Evolutionary conservation across 441 rosid genomes (phyloP).

Genomic region (Gossypium schwendimanii): DNA sequence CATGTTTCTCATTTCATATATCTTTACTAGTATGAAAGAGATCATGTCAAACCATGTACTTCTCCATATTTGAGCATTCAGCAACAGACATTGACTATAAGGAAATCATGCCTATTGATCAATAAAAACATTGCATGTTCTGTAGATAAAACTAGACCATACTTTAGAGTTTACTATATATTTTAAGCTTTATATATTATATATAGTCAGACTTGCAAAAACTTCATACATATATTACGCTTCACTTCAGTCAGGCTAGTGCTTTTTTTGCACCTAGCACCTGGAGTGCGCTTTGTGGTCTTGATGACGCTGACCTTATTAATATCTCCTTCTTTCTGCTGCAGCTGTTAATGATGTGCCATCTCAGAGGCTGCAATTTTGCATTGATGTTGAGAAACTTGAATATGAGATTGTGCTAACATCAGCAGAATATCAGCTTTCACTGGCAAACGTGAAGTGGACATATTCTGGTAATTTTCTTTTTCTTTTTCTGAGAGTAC

Average conservation of each 20-base stretch:
- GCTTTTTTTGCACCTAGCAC: background rate
- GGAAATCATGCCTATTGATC: background rate
- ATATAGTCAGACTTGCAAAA: background rate
- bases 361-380: conserved; percentile 38
- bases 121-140: background rate
- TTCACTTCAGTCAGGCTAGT: background rate
- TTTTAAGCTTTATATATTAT: no score
- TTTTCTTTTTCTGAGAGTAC: background rate
- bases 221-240: background rate
- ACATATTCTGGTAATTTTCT: conserved; percentile 51
- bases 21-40: background rate
- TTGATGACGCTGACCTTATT: background rate
- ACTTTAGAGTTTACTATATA: background rate
- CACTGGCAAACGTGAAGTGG: conserved; percentile 61
- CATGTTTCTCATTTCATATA: background rate
- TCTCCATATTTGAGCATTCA: background rate
- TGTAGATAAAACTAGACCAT: background rate
- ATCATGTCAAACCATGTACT: background rate
- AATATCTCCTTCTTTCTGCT: conserved; percentile 23
- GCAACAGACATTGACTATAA: background rate
- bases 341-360: conserved; percentile 39
- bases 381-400: conserved; percentile 60
- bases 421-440: conserved; percentile 78
- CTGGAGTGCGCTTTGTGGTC: background rate
- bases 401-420: conserved; percentile 76